Base-by-base conservation (phyloP, 2,329 filamentous ascomycete genomes). In the Colletotrichum liaoningense region DNA sequence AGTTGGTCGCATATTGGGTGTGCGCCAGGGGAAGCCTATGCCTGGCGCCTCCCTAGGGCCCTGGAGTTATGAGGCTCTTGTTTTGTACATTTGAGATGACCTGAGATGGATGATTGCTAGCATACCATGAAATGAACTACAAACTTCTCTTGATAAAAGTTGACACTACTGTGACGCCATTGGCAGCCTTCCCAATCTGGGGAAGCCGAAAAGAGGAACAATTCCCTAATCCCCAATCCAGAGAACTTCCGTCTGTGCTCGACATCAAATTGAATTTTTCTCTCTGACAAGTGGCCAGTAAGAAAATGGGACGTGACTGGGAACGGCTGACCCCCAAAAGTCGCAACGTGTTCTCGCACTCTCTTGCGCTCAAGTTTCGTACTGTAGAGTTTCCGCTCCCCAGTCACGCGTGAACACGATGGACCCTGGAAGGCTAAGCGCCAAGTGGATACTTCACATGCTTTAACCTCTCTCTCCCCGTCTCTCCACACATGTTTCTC, bases 1-100 rank as follows among this genome's bases (percentile, higher is more conserved):
- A 22, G 71, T 59, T 77, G 38, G 46, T 58, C 63, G 58, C 69
- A 72, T 68, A 46, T 12, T 16, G 55, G 52, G 58, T 26, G 38
- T 24, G 58, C 72, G 63, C 42, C 55, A 54, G 24, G 60, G 6
- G 35, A 38, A n/a, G 19, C 24, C 46, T 42, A 22, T 19, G 22
- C 28, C 63, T 63, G 35, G 42, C 38, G 38, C 26, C 24, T 56
- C 24, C 66, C 59, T 22, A n/a, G 46, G 67, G 71, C 67, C 67
- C 56, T 63, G 71, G 70, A 70, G 60, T 71, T 73, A 11, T 65
- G 24, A 73, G 57, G 71, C 67, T 71, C 70, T 56, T 52, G 35
- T 55, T 49, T 59, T 73, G 67, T 73, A 73, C 42, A 72, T 69
- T 66, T 59, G 52, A 49, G 38, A 71, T 59, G 56, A 66, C 57